Evolutionary conservation across 495 filamentous ascomycete species (phyloP), one percentile per base, ranked within the genome.

Genomic region (Thozetella sp.): DNA sequence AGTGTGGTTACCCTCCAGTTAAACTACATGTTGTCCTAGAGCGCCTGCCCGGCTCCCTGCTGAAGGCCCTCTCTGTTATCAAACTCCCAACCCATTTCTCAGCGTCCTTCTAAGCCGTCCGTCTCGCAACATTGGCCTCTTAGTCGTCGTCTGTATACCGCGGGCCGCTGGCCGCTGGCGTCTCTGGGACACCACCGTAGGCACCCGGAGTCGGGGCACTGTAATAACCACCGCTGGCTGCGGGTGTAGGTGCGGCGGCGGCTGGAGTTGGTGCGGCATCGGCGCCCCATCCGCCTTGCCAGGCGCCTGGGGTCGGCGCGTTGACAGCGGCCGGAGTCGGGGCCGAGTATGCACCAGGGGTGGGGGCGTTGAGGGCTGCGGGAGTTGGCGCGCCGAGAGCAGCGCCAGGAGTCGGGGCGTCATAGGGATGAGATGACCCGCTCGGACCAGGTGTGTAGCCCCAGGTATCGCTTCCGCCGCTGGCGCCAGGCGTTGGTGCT

Each of bases 391-490:
- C 90, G 26, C 82, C 86, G 27, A 86, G 70, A 17, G 79, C 75
- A 51, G 83, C 89, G 10, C 90, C 90, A 0, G 92, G 92, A 0
- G 92, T 95, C 4, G 92, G 92, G 4, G 90, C 90, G 54, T 92
- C 90, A 62, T 87, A 88, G 10, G 73, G 69, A 30, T 72, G 90
- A 1, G 90, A 88, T 11, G 89, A 86, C 48, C 89, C 88, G 54
- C 88, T 85, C 12, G 73, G 67, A 24, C 68, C 80, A 54, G 73
- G 81, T 6, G 72, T 85, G 72, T 77, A 84, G 58, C 78, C 77
- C 80, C 80, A 81, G 11, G 66, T 66, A 52, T 80, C 78, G 20
- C 66, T 67, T 19, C 43, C 43, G 50, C 79, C 80, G 24, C 73
- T 74, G 43, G 80, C 85, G 54, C 82, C 83, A 17, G 80, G 83